Percentiles rank a stretch among this genome's conserved stretches.
Evolutionary conservation across 306 rosid species (phyloP).

Genomic region (Cucumis sativus): DNA sequence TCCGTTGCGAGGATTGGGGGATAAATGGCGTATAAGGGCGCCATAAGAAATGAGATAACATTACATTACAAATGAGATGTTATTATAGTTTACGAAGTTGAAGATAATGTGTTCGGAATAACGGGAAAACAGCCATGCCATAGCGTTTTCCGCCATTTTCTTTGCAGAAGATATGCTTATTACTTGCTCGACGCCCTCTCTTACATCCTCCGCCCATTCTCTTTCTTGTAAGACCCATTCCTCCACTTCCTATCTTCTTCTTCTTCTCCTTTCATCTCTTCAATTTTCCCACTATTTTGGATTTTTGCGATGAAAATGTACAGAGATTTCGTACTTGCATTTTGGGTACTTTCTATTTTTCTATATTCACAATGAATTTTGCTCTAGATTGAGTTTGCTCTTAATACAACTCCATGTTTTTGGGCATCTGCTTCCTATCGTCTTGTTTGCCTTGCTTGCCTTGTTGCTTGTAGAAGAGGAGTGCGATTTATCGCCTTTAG

Average conservation of each 20-base stretch:
- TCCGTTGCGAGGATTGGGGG: background rate
- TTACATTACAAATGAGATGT: background rate
- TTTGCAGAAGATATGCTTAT: conserved; percentile 26
- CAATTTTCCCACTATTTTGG: background rate
- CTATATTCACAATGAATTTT: background rate
- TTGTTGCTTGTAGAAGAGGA: background rate
- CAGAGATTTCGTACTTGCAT: background rate
- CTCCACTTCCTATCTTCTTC: conserved; percentile 5
- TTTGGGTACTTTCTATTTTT: background rate
- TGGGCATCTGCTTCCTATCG: background rate
- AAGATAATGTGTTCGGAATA: background rate
- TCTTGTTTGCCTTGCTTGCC: background rate
- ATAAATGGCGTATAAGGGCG: background rate
- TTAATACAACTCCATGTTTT: background rate
- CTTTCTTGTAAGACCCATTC: conserved; percentile 34
- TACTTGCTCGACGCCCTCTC: conserved; percentile 20
- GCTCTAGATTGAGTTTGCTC: background rate
- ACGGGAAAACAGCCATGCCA: background rate
- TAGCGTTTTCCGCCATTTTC: background rate
- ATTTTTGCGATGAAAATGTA: too few species aligned
- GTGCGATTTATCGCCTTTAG: background rate
- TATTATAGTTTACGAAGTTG: too few species aligned
- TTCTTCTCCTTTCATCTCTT: background rate
- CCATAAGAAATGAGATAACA: background rate
- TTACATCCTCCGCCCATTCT: conserved; percentile 16